Conservation (phyloP, 1,284 basidiomycete species). For the Tremellales sp. region DNA sequence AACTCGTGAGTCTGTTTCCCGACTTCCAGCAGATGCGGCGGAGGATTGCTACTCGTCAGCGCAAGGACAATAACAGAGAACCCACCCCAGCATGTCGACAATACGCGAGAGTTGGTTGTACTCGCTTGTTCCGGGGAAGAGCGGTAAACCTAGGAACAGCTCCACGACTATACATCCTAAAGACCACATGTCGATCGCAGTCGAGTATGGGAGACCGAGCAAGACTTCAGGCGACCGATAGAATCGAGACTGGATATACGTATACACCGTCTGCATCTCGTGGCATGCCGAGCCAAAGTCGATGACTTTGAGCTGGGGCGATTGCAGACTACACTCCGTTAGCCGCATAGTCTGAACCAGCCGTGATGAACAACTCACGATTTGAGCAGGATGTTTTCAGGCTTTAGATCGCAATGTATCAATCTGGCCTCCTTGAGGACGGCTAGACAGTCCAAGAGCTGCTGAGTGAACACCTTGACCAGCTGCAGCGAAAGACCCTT, state of each 20-base stretch:
- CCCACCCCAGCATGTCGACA: conserved; percentile 95
- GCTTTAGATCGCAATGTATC: conserved; percentile 98
- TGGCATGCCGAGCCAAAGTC: conserved; percentile 99
- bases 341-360: conserved; percentile 1
- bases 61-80: conserved; percentile 14
- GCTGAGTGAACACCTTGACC: conserved; percentile 96
- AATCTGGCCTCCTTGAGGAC: conserved; percentile 91
- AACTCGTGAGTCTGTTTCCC: conserved; percentile 96
- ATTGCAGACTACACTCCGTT: conserved; percentile 68
- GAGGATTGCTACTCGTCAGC: conserved; percentile 55
- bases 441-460: conserved; percentile 86
- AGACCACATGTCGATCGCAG: conserved; percentile 97
- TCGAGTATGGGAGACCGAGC: conserved; percentile 88
- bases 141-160: conserved; percentile 88
- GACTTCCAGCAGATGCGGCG: conserved; percentile 87
- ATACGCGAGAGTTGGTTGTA: conserved; percentile 98
- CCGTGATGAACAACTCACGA: conserved; percentile 59
- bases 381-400: conserved; percentile 91
- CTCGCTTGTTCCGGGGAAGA: conserved; percentile 98
- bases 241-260: conserved; percentile 98
- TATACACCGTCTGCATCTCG: conserved; percentile 97
- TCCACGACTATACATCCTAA: conserved; percentile 99
- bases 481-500: conserved; percentile 93
- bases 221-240: conserved; percentile 98
- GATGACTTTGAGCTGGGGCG: conserved; percentile 97